Percentiles rank a stretch among this genome's conserved stretches.
phyloP scores from a whole-genome alignment of 257 asterid genomes.

The Cruciata laevipes region DNA sequence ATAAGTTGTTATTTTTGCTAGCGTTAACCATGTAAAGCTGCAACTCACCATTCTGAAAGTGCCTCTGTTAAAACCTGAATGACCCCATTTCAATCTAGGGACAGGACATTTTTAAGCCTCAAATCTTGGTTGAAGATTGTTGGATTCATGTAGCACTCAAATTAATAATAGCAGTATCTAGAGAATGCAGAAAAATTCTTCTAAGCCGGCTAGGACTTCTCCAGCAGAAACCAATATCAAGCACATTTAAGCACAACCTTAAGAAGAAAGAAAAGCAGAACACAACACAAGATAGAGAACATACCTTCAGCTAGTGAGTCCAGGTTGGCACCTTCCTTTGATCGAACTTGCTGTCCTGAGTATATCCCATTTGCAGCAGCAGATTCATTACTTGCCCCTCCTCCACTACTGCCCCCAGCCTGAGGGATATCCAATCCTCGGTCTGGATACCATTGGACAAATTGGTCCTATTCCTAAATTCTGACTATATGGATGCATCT shows the following conservation, averaged over 20 bases:
- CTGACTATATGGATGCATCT: constrained; percentile 48
- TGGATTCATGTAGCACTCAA: too few species aligned
- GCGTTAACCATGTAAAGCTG: too few species aligned
- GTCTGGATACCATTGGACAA: constrained; percentile 56
- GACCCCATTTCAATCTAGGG: too few species aligned
- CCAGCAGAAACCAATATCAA: neutral
- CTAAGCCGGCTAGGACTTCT: neutral
- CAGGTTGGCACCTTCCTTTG: constrained; percentile 41
- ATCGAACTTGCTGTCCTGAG: constrained; percentile 39
- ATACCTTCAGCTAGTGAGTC: constrained; percentile 45
- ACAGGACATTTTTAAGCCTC: too few species aligned
- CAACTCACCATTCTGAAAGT: too few species aligned
- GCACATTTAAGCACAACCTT: neutral
- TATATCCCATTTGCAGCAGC: constrained; percentile 40
- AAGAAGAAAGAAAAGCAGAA: neutral
- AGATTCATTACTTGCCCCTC: constrained; percentile 32
- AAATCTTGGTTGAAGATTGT: too few species aligned
- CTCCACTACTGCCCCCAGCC: constrained; percentile 73
- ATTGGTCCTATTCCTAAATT: constrained; percentile 46
- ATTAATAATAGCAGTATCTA: too few species aligned
- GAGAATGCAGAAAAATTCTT: too few species aligned
- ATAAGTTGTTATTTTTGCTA: too few species aligned
- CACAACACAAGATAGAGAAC: neutral
- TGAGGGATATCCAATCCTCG: constrained; percentile 85
- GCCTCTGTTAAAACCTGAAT: too few species aligned